These are phyloP conservation scores for Pontederia paniculata DNA, from an alignment of 176 grass and related monocot genomes.

Conservation along the genomic window DNA sequence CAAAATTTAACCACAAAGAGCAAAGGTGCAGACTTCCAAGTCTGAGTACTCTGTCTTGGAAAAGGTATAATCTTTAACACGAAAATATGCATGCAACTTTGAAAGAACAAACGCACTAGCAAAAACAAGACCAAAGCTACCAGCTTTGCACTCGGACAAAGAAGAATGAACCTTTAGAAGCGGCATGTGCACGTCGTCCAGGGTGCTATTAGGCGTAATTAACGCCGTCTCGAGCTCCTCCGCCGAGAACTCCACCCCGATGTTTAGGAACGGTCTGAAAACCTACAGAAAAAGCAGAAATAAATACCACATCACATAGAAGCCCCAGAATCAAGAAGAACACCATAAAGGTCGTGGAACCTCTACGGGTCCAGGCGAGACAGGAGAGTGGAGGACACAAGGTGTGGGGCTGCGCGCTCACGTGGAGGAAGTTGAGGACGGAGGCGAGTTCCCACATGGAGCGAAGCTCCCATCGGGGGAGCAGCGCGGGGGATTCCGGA, in stretches of 20 bases:
- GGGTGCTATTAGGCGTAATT: conserved; percentile 14
- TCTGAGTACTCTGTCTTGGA: background rate
- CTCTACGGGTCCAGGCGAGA: background rate
- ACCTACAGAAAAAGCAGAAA: conserved; percentile 1
- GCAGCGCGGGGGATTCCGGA: conserved; percentile 3
- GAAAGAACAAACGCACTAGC: background rate
- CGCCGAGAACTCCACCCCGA: conserved; percentile 19
- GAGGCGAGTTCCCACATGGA: conserved; percentile 21
- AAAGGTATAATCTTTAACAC: background rate
- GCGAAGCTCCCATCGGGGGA: conserved; percentile 6
- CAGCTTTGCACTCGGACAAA: background rate
- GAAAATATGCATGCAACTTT: background rate
- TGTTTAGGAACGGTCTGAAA: conserved; percentile 19
- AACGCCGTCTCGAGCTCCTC: conserved; percentile 20
- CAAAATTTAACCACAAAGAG: too few species aligned
- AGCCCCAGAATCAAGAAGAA: background rate
- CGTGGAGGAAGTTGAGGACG: conserved; percentile 18
- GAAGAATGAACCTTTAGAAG: conserved; percentile 18
- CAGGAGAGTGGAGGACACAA: too few species aligned
- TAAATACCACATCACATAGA: background rate
- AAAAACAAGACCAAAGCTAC: background rate
- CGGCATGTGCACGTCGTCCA: conserved; percentile 18
- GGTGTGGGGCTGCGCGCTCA: background rate
- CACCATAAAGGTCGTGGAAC: background rate
- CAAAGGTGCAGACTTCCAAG: too few species aligned